phyloP scores from a whole-genome alignment of 2,329 filamentous ascomycete genomes.

The Claviceps maximensis region DNA sequence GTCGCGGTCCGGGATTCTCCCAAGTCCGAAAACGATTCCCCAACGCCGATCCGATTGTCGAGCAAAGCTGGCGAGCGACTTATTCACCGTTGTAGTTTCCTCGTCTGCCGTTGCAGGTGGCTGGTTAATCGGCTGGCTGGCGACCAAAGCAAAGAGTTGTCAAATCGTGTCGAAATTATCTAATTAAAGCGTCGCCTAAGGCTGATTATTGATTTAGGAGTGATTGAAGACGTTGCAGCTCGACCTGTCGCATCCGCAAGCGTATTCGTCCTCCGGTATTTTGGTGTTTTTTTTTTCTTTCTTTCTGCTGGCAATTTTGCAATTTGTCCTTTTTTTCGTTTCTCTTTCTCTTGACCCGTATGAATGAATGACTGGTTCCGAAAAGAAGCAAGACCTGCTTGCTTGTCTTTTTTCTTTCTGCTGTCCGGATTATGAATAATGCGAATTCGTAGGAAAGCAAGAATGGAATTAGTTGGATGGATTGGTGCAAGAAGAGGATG shows the following conservation, averaged over 20 bases:
- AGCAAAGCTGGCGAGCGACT: not conserved
- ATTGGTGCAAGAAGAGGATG: conserved; percentile 10
- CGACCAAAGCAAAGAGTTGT: not conserved
- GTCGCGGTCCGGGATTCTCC: conserved; percentile 10
- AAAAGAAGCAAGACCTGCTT: conserved; percentile 45
- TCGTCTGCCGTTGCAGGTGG: not conserved
- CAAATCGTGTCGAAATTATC: conserved; percentile 1
- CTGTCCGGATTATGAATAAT: not conserved
- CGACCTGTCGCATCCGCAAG: conserved; percentile 5
- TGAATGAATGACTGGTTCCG: conserved; percentile 25
- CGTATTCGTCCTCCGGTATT: not conserved
- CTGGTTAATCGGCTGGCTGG: not conserved
- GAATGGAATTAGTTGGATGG: not conserved
- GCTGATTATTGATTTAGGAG: not conserved
- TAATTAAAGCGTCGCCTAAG: not conserved
- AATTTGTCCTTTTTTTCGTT: not conserved
- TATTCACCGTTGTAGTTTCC: not conserved
- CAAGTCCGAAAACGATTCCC: not conserved
- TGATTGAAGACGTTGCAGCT: conserved; percentile 2
- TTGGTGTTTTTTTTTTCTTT: not conserved
- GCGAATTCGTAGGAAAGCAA: not conserved
- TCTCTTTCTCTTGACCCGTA: not conserved
- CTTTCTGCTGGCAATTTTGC: not conserved
- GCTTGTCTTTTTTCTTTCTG: conserved; percentile 19
- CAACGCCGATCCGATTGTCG: not conserved